phyloP scores from a whole-genome alignment of 139 green algal species.

The Coelastrella sp. region DNA sequence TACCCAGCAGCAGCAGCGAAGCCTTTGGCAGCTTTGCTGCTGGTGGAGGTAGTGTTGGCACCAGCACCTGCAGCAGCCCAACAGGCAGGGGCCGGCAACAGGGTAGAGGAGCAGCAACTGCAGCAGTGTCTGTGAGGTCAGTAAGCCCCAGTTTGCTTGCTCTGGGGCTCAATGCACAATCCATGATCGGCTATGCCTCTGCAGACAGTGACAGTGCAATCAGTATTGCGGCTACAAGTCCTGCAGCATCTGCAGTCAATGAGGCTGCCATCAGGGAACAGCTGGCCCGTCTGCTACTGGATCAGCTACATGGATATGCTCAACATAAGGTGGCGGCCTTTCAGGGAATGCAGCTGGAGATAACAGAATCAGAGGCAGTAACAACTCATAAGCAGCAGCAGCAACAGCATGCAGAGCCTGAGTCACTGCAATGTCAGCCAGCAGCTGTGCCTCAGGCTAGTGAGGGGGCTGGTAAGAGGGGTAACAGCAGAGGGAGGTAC shows the following conservation, averaged over 20 bases:
- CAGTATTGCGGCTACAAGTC: not conserved
- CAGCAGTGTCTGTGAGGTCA: not conserved
- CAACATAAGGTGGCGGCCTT: slow-evolving; percentile 1
- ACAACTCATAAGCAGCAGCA: not conserved
- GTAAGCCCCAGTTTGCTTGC: not conserved
- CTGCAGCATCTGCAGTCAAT: slow-evolving; percentile 7
- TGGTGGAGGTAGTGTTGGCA: not conserved
- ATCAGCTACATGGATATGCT: slow-evolving; percentile 37
- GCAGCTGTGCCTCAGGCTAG: not conserved
- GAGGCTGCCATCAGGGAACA: not conserved
- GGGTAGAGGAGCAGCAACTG: not conserved
- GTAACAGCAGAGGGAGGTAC: not conserved
- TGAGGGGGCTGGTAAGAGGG: not conserved
- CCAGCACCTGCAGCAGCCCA: slow-evolving; percentile 5
- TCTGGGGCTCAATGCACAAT: not conserved
- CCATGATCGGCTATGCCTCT: not conserved
- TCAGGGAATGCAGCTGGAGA: not conserved
- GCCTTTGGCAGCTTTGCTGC: not conserved
- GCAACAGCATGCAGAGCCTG: not conserved
- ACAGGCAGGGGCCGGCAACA: not conserved
- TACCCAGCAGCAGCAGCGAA: not conserved
- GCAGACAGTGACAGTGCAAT: not conserved
- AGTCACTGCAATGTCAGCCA: not conserved
- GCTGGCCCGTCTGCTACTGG: slow-evolving; percentile 37
- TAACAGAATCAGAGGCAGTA: not conserved